Evolutionary conservation across 371 early-diverging fungal genomes (phyloP), one percentile per base, ranked within the genome.

Genomic region (Actinomortierella ambigua): DNA sequence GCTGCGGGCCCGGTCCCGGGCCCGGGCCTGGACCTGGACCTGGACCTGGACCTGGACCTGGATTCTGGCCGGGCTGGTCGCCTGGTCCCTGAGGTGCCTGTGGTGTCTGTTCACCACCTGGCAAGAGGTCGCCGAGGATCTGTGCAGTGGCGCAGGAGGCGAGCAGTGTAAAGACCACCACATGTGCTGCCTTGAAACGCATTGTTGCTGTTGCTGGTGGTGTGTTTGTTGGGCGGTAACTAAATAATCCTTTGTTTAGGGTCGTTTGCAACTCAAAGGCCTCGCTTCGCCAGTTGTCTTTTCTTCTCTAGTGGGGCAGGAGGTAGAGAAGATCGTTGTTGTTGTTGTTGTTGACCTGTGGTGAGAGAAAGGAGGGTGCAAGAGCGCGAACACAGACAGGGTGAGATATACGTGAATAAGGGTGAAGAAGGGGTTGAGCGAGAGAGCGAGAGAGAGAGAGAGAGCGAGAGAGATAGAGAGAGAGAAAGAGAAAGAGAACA

Each of bases 121-220:
- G 29, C 18, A 20, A 26, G 6, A 34, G 27, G 14, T 55, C 29
- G 4, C 15, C 40, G 0, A 39, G 2, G 17, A 3, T n/a, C 42
- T 59, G 63, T 3, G 63, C 63, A 22, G 41, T 13, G 17, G 53
- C 63, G 20, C 56, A 22, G 18, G 53, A 22, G 1, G 67, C 34
- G 23, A 51, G 51, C 41, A 68, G 20, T 24, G 59, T 55, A 29
- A 69, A 44, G 17, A 69, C 20, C 22, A 57, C 17, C 29, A 63
- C 23, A n/a, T 58, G 20, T 14, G 68, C 61, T 44, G 24, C 61
- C 61, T 57, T 68, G 58, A 61, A 43, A 8, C 42, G 62, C 68
- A 68, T 68, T 13, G 42, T 47, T 26, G 18, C 39, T 11, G 34
- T 34, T 34, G 34, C 11, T 34, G 34, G 7, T 15, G 29, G 26